Base-by-base conservation (phyloP, 768 basidiomycete genomes). In the Lentinus brumalis region DNA sequence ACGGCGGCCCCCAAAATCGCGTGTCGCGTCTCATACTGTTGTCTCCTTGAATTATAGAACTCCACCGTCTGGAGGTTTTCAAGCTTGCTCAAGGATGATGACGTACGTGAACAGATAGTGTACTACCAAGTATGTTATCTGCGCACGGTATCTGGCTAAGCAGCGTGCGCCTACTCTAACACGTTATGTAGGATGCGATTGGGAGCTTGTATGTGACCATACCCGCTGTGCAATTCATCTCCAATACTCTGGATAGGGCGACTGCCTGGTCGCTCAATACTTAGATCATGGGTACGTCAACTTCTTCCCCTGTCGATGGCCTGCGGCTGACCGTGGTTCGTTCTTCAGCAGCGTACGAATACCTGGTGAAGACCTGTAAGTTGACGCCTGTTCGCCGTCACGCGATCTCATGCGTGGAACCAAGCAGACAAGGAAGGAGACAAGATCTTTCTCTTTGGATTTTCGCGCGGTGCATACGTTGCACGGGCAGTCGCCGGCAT, bases 401-500 rank as follows among this genome's bases (percentile, higher is more conserved):
- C 46, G 39, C 44, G 29, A 9, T 5, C 21, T 26, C 21, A 26
- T 26, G 21, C 21, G 16, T 35, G 21, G 11, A 40, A 46, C 18
- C 38, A 10, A 26, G 30, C 55, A 89, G 87, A 89, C 61, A 75
- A 83, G 39, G 79, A 80, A n/a, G 87, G 86, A 0, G 91, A 93
- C 72, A 87, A 84, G 63, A 88, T 94, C 2, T 91, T 82, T 70
- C 76, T 94, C 3, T 92, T 93, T 69, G 92, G 90, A 0, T 92
- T 92, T 71, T 91, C 90, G 2, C 78, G 91, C 57, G 90, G 90
- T 16, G 88, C 88, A 39, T 91, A 83, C 67, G 86, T 87, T 21
- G 77, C 82, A 59, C 82, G 90, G 50, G 88, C 87, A 3, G 76
- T 89, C 18, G 89, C 86, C 14, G 90, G 89, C 59, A 91, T 91